These are phyloP conservation scores for Kuraishia molischiana DNA, from an alignment of 805 yeast species.

Conservation along the genomic window DNA sequence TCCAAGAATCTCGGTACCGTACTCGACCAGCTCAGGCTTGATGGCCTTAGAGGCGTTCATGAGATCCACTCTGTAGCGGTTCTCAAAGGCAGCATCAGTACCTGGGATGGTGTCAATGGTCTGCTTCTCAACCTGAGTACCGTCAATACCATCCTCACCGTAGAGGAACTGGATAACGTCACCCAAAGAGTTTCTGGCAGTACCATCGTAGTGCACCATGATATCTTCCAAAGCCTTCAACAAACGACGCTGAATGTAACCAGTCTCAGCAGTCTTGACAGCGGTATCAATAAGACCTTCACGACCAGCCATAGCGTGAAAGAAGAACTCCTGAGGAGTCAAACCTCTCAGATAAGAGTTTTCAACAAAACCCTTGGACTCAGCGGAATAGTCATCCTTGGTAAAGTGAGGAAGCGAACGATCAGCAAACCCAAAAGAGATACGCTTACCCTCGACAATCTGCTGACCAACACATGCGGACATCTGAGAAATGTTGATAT, in stretches of 20 bases:
- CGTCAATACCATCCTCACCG: constrained; percentile 99
- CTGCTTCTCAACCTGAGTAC: constrained; percentile 95
- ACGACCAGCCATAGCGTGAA: constrained; percentile 99
- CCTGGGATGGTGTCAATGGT: constrained; percentile 94
- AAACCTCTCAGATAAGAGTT: constrained; percentile 95
- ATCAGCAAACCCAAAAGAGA: constrained; percentile 94
- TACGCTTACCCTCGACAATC: constrained; percentile 99
- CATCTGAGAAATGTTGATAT: constrained; percentile 98
- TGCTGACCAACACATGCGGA: constrained; percentile 99
- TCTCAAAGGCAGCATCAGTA: constrained; percentile 72
- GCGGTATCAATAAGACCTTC: constrained; percentile 99
- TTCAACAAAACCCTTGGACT: constrained; percentile 96
- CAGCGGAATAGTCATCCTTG: constrained; percentile 97
- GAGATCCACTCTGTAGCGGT: constrained; percentile 78
- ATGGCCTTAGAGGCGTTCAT: constrained; percentile 59
- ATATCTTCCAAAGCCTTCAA: constrained; percentile 95
- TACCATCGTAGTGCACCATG: constrained; percentile 97
- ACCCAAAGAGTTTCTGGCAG: constrained; percentile 95
- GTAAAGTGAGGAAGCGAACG: constrained; percentile 97
- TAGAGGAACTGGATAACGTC: constrained; percentile 92
- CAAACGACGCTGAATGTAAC: constrained; percentile 96
- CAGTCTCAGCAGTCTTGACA: constrained; percentile 97
- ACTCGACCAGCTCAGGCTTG: constrained; percentile 69
- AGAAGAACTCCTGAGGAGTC: constrained; percentile 97
- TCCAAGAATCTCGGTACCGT: constrained; percentile 86